Evolutionary conservation across 495 filamentous ascomycete genomes (phyloP).

Genomic region (Hypoxylon intermedium): DNA sequence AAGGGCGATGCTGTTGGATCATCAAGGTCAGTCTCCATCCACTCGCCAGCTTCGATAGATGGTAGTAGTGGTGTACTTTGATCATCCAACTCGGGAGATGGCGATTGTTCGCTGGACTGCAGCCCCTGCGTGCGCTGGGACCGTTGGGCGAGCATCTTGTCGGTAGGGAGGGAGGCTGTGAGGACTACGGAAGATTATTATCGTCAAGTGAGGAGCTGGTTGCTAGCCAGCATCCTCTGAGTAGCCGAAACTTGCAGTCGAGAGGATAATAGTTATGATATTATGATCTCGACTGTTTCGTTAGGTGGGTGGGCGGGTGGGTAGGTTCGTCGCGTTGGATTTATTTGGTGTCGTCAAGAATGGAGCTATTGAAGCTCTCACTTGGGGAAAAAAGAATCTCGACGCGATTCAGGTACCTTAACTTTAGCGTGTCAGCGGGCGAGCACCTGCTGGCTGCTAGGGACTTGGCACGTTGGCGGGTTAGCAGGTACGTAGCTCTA

Average conservation of each 20-base stretch:
- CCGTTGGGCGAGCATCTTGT: constrained; percentile 27
- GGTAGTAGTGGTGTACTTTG: constrained; percentile 32
- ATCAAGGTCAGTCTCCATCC: constrained; percentile 21
- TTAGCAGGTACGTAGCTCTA: constrained; percentile 4
- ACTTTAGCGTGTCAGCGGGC: constrained; percentile 18
- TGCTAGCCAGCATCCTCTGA: constrained; percentile 42
- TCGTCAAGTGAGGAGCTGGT: constrained; percentile 32
- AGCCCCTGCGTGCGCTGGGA: constrained; percentile 21
- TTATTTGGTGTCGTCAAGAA: constrained; percentile 15
- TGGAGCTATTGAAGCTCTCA: constrained; percentile 24
- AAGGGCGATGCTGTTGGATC: constrained; percentile 13
- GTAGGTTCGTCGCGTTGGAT: constrained; percentile 6
- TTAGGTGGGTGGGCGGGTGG: constrained; percentile 1
- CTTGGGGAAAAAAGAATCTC: constrained; percentile 14
- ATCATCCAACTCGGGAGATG: constrained; percentile 20
- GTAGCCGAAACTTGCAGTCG: constrained; percentile 11
- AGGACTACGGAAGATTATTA: constrained; percentile 2
- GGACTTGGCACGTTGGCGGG: constrained; percentile 6
- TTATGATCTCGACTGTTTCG: background rate
- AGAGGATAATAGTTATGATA: background rate
- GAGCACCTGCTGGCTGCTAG: background rate
- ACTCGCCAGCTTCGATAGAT: constrained; percentile 16
- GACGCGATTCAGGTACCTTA: constrained; percentile 20
- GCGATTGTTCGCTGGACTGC: constrained; percentile 25
- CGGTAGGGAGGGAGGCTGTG: constrained; percentile 1